Evolutionary conservation across 345 rosid genomes (phyloP), one percentile per base, ranked within the genome.

Genomic region (Syzygium jambos): DNA sequence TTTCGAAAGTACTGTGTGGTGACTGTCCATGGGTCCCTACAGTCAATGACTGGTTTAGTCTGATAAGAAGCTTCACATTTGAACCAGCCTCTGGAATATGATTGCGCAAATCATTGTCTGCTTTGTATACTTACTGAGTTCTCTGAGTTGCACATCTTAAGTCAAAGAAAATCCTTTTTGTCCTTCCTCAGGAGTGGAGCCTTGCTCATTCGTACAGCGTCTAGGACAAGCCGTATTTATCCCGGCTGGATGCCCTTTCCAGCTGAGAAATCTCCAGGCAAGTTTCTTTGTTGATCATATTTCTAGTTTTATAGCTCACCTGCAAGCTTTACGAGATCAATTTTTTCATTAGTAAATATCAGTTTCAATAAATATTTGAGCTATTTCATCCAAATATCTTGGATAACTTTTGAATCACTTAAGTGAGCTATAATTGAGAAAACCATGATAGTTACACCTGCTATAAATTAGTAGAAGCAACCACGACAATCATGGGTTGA

Each of bases 211-310:
- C 91, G 94, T 95, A 80, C 99, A 98, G 88, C 89, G 86, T 92
- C 88, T 90, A 82, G 99, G 99, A 89, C 90, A 98, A 89, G 98
- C 99, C 83, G 90, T 98, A 82, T 98, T 98, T 91, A 78, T 98
- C 80, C 99, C 99, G 51, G 96, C 99, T 88, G 98, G 99, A 84
- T 96, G 99, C 90, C 99, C 98, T 57, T 98, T 93, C 90, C 99
- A 98, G 90, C 87, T 91, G 89, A 95, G 93, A 89, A 95, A 95
- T 90, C 94, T 95, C 88, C 96, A 94, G 95, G 99, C 93, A 59
- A 92, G 91, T 56, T 43, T 49, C 49, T 55, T 84, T 73, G 56
- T 22, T 27, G 78, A 52, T 65, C 41, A 11, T 65, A 52, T 55
- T 13, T 23, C 51, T 73, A 10, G 56, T 27, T 52, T 78, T 82